A percentile compares a stretch with the other conserved stretches of the same genome.
Evolutionary conservation across 305 asterid species (phyloP).

Genomic region (Fraxinus paxiana): DNA sequence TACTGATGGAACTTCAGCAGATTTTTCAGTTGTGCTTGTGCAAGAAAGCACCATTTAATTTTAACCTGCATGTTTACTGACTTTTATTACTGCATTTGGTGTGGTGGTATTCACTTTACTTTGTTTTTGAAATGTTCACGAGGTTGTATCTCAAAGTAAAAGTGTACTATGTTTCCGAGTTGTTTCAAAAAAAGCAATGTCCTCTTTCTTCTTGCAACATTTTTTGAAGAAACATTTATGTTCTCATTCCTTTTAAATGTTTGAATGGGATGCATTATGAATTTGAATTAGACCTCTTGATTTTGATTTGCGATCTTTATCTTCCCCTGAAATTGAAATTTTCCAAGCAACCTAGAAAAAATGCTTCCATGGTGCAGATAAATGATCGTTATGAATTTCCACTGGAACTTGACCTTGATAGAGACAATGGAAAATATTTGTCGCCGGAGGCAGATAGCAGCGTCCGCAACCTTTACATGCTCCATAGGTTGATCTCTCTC

Average conservation of each 20-base stretch:
- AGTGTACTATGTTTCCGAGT: neutral
- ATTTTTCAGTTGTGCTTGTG: neutral
- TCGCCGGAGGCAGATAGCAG: conserved; percentile 42
- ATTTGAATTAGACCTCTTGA: neutral
- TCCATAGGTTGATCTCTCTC: conserved; percentile 31
- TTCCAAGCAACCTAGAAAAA: neutral
- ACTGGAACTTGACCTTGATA: conserved; percentile 40
- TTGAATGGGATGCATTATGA: neutral
- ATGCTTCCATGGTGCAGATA: conserved; percentile 28
- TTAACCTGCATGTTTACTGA: neutral
- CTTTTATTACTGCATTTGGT: neutral
- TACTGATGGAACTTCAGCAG: neutral
- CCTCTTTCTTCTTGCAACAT: neutral
- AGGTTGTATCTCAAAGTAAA: neutral
- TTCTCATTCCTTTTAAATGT: neutral
- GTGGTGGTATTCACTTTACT: neutral
- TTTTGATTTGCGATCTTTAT: neutral
- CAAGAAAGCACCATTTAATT: neutral
- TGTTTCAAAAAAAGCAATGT: neutral
- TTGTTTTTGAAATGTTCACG: neutral
- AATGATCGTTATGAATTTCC: conserved; percentile 43
- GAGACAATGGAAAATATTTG: conserved; percentile 41
- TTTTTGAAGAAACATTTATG: neutral
- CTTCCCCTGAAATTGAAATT: neutral
- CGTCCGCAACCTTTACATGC: conserved; percentile 40